These are phyloP conservation scores for Fusarium goolgardi DNA, from an alignment of 2,329 filamentous ascomycete species.

Conservation along the genomic window DNA sequence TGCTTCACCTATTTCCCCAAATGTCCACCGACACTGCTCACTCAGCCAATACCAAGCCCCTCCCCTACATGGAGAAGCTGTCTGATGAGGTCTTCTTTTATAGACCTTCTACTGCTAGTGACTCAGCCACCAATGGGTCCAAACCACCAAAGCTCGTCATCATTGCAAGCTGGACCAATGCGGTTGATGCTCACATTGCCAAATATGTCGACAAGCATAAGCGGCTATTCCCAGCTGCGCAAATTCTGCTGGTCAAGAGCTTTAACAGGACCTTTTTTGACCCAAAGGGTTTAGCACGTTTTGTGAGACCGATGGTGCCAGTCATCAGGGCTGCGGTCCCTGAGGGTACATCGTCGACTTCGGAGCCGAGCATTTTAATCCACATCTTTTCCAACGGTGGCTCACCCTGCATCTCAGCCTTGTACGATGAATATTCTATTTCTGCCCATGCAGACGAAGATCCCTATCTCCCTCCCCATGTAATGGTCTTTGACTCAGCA, in stretches of 20 bases:
- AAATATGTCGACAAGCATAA: slow-evolving; percentile 33
- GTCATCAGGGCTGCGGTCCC: background rate
- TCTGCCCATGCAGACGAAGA: background rate
- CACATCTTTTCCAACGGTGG: slow-evolving; percentile 30
- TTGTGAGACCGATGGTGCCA: background rate
- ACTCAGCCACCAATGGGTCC: background rate
- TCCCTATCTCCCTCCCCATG: slow-evolving; percentile 9
- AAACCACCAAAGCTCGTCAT: slow-evolving; percentile 23
- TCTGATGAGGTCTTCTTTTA: slow-evolving; percentile 18
- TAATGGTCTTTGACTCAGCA: slow-evolving; percentile 23
- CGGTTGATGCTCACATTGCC: slow-evolving; percentile 20
- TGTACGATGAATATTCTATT: slow-evolving; percentile 10
- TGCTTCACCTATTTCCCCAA: background rate
- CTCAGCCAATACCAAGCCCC: slow-evolving; percentile 1
- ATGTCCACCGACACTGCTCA: slow-evolving; percentile 2
- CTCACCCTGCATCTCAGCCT: slow-evolving; percentile 2
- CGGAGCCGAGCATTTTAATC: background rate
- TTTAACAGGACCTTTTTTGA: slow-evolving; percentile 12
- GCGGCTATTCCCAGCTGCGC: background rate
- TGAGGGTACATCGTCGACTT: background rate
- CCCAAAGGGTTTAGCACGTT: background rate
- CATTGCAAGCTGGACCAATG: slow-evolving; percentile 28
- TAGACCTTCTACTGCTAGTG: background rate
- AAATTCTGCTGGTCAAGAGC: slow-evolving; percentile 19
- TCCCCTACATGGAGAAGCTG: slow-evolving; percentile 29